Conservation (phyloP, 2,329 filamentous ascomycete species). For the Pseudodiploospora longispora region DNA sequence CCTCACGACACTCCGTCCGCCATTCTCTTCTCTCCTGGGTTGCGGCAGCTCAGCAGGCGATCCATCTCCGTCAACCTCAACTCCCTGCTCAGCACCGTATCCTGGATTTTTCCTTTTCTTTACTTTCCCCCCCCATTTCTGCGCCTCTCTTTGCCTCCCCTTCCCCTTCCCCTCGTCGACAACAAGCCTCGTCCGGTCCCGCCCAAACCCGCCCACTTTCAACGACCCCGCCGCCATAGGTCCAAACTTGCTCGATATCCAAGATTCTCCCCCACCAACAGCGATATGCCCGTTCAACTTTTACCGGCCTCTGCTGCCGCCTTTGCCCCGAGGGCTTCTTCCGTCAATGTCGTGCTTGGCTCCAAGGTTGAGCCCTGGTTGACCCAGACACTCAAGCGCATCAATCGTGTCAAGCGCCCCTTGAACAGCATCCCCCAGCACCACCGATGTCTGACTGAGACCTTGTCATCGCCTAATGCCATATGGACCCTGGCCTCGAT, state of each 20-base stretch:
- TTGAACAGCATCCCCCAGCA: constrained; percentile 96
- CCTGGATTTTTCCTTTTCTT: constrained; percentile 35
- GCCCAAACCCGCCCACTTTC: constrained; percentile 12
- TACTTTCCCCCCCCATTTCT: constrained; percentile 27
- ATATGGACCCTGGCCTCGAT: constrained; percentile 93
- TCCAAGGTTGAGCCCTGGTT: constrained; percentile 94
- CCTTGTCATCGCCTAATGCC: constrained; percentile 77
- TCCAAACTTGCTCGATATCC: background rate
- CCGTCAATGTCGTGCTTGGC: constrained; percentile 88
- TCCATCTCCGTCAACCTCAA: constrained; percentile 26
- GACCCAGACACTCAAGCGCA: constrained; percentile 91
- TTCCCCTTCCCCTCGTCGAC: background rate
- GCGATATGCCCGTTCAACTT: constrained; percentile 78
- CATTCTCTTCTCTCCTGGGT: constrained; percentile 48
- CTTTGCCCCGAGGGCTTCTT: constrained; percentile 83
- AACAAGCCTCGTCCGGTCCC: background rate
- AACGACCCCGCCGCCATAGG: constrained; percentile 1
- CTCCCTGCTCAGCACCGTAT: constrained; percentile 44
- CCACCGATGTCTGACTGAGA: constrained; percentile 91
- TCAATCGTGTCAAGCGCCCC: constrained; percentile 93
- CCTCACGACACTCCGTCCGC: constrained; percentile 51
- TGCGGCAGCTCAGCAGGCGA: constrained; percentile 53
- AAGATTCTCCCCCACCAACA: constrained; percentile 5
- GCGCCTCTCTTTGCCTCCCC: constrained; percentile 1
- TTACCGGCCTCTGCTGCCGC: constrained; percentile 92